phyloP scores from a whole-genome alignment of 1,284 basidiomycete genomes.

The Tremellales sp. region DNA sequence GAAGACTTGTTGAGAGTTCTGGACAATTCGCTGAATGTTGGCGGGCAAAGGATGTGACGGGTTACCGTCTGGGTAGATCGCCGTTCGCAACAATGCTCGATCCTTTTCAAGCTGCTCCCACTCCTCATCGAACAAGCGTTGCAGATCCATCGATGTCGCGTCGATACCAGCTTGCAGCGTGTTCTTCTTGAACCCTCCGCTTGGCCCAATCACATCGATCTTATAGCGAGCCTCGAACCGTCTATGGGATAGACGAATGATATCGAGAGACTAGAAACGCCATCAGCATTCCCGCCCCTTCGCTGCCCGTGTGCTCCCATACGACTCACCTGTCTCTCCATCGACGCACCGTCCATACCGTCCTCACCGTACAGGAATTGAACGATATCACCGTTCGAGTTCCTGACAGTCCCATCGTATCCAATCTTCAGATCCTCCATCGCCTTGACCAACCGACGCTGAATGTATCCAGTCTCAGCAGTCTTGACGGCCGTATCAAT shows the following conservation, averaged over 20 bases:
- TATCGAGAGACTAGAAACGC: constrained; percentile 58
- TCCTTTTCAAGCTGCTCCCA: constrained; percentile 73
- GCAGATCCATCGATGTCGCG: constrained; percentile 82
- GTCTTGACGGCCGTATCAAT: constrained; percentile 99
- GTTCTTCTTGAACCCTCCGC: constrained; percentile 71
- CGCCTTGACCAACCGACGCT: constrained; percentile 95
- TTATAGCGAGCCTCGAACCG: constrained; percentile 88
- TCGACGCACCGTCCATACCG: constrained; percentile 96
- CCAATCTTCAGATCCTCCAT: constrained; percentile 96
- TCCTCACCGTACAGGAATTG: constrained; percentile 99
- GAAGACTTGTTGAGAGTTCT: constrained; percentile 96
- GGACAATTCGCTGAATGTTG: constrained; percentile 89
- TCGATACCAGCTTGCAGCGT: constrained; percentile 92
- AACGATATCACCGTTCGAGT: constrained; percentile 90
- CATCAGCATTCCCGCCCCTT: background rate
- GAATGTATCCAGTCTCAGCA: constrained; percentile 98
- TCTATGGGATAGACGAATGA: constrained; percentile 74
- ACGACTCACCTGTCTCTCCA: constrained; percentile 72
- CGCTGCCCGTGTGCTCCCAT: too few relatives aligned
- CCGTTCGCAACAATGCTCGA: constrained; percentile 68
- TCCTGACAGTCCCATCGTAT: constrained; percentile 97
- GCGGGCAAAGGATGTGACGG: constrained; percentile 76
- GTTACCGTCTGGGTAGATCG: constrained; percentile 78
- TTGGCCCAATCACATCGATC: constrained; percentile 75
- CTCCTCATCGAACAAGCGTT: constrained; percentile 84